A percentile compares a stretch with the other conserved stretches of the same genome.
Conservation (phyloP, 495 filamentous ascomycete species). For the Neurospora sp. region DNA sequence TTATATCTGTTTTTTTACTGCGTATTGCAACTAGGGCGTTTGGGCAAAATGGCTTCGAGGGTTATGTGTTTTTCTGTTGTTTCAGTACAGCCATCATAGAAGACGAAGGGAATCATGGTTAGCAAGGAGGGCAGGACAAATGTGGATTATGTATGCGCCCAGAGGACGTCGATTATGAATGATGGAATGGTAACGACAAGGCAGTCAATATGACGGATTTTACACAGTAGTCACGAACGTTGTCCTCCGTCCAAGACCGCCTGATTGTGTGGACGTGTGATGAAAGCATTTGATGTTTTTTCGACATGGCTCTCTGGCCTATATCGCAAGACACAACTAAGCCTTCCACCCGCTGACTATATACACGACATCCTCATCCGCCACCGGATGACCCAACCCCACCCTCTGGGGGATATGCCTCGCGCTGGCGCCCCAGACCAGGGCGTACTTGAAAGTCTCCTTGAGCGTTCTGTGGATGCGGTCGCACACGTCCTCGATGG, state of each 20-base stretch:
- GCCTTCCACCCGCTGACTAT: constrained; percentile 75
- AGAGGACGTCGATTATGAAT: not conserved
- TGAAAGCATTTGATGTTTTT: not conserved
- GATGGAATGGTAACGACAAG: not conserved
- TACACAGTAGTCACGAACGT: not conserved
- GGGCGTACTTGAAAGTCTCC: constrained; percentile 97
- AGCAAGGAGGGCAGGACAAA: not conserved
- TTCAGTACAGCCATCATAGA: not conserved
- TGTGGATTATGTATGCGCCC: not conserved
- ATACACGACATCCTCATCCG: constrained; percentile 95
- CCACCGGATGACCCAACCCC: constrained; percentile 74
- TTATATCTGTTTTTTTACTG: not conserved
- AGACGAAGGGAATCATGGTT: not conserved
- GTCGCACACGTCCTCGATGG: constrained; percentile 96
- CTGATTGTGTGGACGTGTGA: not conserved
- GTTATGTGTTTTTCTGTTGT: not conserved
- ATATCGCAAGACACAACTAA: constrained; percentile 14
- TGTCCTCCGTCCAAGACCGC: not conserved
- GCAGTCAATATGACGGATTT: not conserved
- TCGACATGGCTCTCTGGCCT: not conserved
- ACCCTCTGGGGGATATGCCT: constrained; percentile 91
- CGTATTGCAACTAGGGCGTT: not conserved
- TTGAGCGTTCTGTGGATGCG: constrained; percentile 89
- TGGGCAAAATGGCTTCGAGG: not conserved
- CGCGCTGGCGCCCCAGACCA: constrained; percentile 96